A percentile compares a stretch with the other conserved stretches of the same genome.
Evolutionary conservation across 495 filamentous ascomycete genomes (phyloP).

Genomic region (Neurospora hispaniola): DNA sequence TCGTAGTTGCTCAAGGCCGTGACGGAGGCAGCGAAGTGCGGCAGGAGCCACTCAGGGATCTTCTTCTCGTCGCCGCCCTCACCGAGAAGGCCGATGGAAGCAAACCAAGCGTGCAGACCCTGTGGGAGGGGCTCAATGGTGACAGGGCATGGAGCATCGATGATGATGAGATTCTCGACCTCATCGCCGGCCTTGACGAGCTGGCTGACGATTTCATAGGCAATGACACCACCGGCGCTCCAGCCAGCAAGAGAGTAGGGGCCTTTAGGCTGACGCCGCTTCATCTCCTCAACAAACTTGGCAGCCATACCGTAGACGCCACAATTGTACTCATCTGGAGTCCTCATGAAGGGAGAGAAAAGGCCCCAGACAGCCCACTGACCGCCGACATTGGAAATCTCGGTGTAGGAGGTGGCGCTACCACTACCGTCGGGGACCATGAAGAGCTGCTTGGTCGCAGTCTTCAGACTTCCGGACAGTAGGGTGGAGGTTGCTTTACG

Average conservation of each 20-base stretch:
- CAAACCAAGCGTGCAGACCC: conserved; percentile 69
- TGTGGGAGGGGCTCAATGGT: conserved; percentile 68
- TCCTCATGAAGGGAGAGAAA: conserved; percentile 53
- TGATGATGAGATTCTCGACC: conserved; percentile 66
- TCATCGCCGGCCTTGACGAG: conserved; percentile 55
- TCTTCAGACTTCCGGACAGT: conserved; percentile 55
- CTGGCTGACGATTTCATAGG: conserved; percentile 71
- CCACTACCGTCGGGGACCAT: conserved; percentile 73
- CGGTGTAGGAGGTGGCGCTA: conserved; percentile 51
- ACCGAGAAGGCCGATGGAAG: conserved; percentile 69
- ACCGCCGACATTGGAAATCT: conserved; percentile 38
- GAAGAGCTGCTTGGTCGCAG: conserved; percentile 51
- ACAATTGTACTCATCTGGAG: conserved; percentile 43
- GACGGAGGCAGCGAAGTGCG: conserved; percentile 73
- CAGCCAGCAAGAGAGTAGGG: conserved; percentile 66
- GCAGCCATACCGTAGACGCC: conserved; percentile 44
- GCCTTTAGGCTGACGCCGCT: conserved; percentile 49
- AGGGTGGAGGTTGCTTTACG: conserved; percentile 50
- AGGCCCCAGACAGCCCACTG: conserved; percentile 52
- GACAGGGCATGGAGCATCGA: conserved; percentile 74
- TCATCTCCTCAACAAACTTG: conserved; percentile 52
- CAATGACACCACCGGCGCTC: conserved; percentile 83
- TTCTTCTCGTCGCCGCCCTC: conserved; percentile 43
- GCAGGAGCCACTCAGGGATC: conserved; percentile 68
- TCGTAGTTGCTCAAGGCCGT: conserved; percentile 64